phyloP scores from a whole-genome alignment of 805 yeast genomes.

The Teunomyces kruisii region DNA sequence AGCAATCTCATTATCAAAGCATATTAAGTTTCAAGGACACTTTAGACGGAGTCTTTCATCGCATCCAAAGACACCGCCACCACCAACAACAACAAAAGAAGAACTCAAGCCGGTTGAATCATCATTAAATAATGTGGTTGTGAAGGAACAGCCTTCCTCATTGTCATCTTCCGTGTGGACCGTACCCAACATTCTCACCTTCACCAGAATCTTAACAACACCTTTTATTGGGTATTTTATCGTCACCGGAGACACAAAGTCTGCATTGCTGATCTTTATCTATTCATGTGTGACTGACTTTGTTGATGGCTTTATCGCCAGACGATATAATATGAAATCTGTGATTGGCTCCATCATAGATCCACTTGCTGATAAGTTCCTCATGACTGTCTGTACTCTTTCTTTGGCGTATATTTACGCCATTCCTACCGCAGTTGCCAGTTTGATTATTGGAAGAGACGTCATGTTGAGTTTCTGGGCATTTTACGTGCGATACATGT shows the following conservation, averaged over 20 bases:
- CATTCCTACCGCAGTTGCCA: constrained; percentile 67
- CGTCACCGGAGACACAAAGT: constrained; percentile 56
- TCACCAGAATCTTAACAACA: constrained; percentile 75
- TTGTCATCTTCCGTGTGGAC: constrained; percentile 34
- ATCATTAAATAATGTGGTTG: not conserved
- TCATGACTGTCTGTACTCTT: constrained; percentile 83
- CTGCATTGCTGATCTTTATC: constrained; percentile 71
- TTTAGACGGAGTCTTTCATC: not conserved
- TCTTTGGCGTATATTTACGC: constrained; percentile 66
- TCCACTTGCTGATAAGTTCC: constrained; percentile 90
- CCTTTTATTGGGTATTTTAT: constrained; percentile 85
- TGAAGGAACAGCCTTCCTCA: not conserved
- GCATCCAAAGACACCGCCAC: not conserved
- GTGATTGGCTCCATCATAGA: constrained; percentile 89
- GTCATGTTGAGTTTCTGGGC: constrained; percentile 70
- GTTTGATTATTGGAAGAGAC: constrained; percentile 82
- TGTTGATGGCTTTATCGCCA: constrained; percentile 88
- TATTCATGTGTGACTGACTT: constrained; percentile 91
- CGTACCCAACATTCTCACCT: constrained; percentile 81
- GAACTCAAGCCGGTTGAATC: not conserved
- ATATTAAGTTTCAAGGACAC: not conserved
- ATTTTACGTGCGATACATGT: constrained; percentile 64
- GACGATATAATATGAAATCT: constrained; percentile 72
- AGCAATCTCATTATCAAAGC: not conserved
- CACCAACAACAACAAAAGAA: too few species aligned